These are phyloP conservation scores for Fusarium miscanthi DNA, from an alignment of 2,329 filamentous ascomycete genomes.

Conservation along the genomic window DNA sequence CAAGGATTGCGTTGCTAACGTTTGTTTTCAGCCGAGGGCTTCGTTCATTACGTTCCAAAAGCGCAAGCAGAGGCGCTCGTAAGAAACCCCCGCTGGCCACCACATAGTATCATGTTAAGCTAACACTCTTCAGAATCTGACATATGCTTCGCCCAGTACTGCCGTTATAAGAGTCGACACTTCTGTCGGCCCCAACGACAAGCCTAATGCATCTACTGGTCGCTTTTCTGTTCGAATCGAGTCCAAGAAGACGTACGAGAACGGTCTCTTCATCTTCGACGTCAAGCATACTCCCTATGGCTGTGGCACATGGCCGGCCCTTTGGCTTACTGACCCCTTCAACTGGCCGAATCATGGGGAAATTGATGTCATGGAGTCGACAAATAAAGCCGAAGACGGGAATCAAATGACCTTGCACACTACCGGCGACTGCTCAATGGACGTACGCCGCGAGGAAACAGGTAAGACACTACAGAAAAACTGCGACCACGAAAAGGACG, in stretches of 20 bases:
- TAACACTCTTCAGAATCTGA: constrained; percentile 64
- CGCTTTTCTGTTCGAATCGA: constrained; percentile 72
- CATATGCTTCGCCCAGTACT: constrained; percentile 63
- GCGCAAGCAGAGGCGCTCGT: constrained; percentile 56
- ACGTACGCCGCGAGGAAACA: constrained; percentile 64
- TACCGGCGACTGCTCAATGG: constrained; percentile 61
- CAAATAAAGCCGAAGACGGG: constrained; percentile 64
- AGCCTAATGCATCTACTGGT: constrained; percentile 65
- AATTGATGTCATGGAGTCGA: constrained; percentile 71
- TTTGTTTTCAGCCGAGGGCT: constrained; percentile 54
- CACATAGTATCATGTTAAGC: background rate
- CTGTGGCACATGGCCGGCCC: constrained; percentile 72
- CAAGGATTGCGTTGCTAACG: background rate
- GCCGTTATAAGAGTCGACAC: constrained; percentile 72
- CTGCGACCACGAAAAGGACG: constrained; percentile 63
- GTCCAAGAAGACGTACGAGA: constrained; percentile 68
- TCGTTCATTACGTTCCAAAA: constrained; percentile 64
- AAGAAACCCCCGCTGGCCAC: constrained; percentile 28
- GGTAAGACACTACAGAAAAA: constrained; percentile 56
- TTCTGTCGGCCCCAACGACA: constrained; percentile 59
- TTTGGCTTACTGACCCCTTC: constrained; percentile 71
- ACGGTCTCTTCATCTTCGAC: constrained; percentile 76
- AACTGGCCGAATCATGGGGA: constrained; percentile 74
- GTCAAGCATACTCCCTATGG: constrained; percentile 71
- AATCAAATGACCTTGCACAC: constrained; percentile 72